Evolutionary conservation across 75 land plant species (phyloP), one percentile per base, ranked within the genome.

Genomic region (Pinus albicaulis): DNA sequence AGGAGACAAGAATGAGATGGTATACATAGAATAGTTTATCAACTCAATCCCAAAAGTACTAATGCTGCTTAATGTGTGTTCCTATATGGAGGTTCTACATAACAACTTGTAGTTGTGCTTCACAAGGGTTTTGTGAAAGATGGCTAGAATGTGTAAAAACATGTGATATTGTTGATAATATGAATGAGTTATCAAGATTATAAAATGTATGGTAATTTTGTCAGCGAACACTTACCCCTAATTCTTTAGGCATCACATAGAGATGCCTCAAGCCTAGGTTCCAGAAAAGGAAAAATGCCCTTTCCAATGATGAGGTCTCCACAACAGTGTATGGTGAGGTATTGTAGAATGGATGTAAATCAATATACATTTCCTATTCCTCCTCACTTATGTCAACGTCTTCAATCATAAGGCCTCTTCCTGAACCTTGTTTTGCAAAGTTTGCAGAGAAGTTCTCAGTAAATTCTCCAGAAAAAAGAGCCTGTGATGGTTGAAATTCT

Each of bases 291-390:
- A 89, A 82, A 76, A 87, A 62, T 1, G 98, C 90, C 84, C 93
- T 95, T 20, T 93, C 92, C 55, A 91, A 85, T 8, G 98, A 95
- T 89, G 91, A 86, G 83, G 82, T 93, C 56, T 95, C 96, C 20
- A 91, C 82, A 26, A 95, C 96, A 12, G 93, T 93, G 74, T 91
- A 93, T 6, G 98, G 98, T 7, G 96, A 91, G 28, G 90, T 85
- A 57, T 95, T 95, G 12, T 87, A 83, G 63, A 93, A 80, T 10
- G 90, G 89, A 76, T 84, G 93, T 76, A 95, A 71, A 80, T 95
- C 93, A 5, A 95, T 76, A 76, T 79, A 94, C 98, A 92, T 90
- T 26, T 90, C 86, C 87, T 84, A 81, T 78, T 95, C 92, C 57
- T 85, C 90, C 1, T 75, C 60, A 53, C 79, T 82, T 60, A 95